Base-by-base conservation (phyloP, 306 rosid genomes). In the Prosopis cineraria region DNA sequence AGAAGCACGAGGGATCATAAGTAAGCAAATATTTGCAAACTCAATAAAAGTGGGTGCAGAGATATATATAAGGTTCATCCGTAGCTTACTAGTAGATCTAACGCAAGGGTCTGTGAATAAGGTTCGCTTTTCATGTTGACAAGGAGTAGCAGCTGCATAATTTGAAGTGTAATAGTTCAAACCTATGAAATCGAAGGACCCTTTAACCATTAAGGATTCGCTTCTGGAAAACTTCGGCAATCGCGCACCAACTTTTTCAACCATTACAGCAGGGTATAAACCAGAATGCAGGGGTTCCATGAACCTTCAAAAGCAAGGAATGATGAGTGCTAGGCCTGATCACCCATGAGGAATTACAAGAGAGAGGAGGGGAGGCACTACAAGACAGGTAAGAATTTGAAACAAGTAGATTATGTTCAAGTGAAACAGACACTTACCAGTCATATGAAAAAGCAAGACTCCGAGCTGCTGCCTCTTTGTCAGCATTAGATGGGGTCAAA, bases 201-300 rank as follows among this genome's bases (percentile, higher is more conserved):
- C 6, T 37, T 4, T 5, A 22, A 90, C 74, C 80, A 37, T 6
- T 37, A 37, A 37, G 56, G 78, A 84, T 59, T 90, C 70, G 16
- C 83, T 81, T 68, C 50, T 52, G 0, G 89, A 73, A 79, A 90
- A 91, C 78, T 67, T 74, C 0, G 94, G 90, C 78, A 88, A 79
- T 67, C 92, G 88, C 0, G 45, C 56, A 67, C 87, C 87, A 5
- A 81, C 87, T 5, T 59, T 62, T 48, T 68, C 47, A 63, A 84
- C 79, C 85, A 90, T 86, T 60, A 74, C 83, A 16, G 79, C 76
- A 19, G 96, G 93, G 77, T 91, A 87, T 37, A 83, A 70, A 6
- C 93, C 96, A 29, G 82, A 78, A 62, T 85, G 47, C 43, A 91
- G 79, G 1, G 93, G 93, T 41, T 87, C 88, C 86, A 89, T 79